Evolutionary conservation across 257 asterid genomes (phyloP).

Genomic region (Nemophila menziesii): DNA sequence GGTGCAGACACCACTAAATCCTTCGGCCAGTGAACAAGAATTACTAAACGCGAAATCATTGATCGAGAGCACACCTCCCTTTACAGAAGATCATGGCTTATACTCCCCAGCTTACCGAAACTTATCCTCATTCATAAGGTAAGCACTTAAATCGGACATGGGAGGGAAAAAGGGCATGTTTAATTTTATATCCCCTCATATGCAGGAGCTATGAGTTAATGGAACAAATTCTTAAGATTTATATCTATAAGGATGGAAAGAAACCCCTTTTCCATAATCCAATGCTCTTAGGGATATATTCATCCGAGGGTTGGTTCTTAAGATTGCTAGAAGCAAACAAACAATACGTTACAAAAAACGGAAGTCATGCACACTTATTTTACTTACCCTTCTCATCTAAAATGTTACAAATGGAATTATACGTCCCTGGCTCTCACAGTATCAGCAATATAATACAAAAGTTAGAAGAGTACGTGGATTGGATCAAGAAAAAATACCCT

Average conservation of each 20-base stretch:
- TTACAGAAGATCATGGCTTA: conserved; percentile 16
- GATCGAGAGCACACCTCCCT: conserved; percentile 27
- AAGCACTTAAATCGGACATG: no score
- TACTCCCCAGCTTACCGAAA: conserved; percentile 55
- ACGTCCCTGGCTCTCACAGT: conserved; percentile 42
- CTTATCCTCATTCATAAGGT: conserved; percentile 44
- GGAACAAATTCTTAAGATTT: conserved; percentile 72
- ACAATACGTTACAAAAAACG: conserved; percentile 35
- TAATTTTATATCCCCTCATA: not conserved
- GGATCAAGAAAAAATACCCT: conserved; percentile 28
- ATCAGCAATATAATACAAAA: conserved; percentile 28
- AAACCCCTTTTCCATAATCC: conserved; percentile 68
- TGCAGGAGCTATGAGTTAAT: conserved; percentile 78
- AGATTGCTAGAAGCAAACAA: conserved; percentile 50
- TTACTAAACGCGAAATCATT: conserved; percentile 29
- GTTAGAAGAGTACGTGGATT: conserved; percentile 27
- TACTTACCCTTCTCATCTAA: conserved; percentile 71
- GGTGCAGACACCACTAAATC: conserved; percentile 35
- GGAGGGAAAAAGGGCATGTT: no score
- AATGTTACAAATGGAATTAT: conserved; percentile 31
- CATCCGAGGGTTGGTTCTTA: conserved; percentile 92
- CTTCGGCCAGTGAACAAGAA: conserved; percentile 40
- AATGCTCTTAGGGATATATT: conserved; percentile 69
- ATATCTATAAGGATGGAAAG: conserved; percentile 59
- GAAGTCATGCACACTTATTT: conserved; percentile 62